Evolutionary conservation across 345 rosid species (phyloP), one percentile per base, ranked within the genome.

Genomic region (Bruguiera parviflora): DNA sequence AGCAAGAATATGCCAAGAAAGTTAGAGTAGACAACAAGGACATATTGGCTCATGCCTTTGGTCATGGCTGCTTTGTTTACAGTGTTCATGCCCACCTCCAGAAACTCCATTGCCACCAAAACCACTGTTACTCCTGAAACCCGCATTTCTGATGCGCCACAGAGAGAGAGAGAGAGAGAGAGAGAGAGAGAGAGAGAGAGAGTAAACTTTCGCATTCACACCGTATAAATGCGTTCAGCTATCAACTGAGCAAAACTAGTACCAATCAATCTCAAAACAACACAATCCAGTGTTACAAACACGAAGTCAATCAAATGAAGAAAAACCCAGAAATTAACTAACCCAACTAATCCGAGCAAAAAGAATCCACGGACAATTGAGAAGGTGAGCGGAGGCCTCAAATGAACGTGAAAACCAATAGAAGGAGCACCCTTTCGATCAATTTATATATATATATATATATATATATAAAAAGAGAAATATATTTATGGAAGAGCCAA

Each of bases 311-410:
- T 31, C 35, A 29, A 69, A 61, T 16, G 24, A 61, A 55, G 56
- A 58, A 19, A 61, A 37, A 43, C 59, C 53, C 53, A 28, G 37
- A 58, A 24, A 61, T 46, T 21, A 39, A 10, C 13, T 2, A 2
- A 84, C 88, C 89, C 89, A 47, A 84, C 66, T 49, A 86, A 64
- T 55, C 89, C 88, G 52, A 84, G 86, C 70, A 82, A 58, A 81
- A 86, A 82, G 77, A 84, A 77, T 55, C 80, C 78, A 46, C 78
- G 69, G 31, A 82, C 59, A 58, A 83, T 72, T 4, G 81, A 29
- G 65, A 71, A 73, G 56, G 81, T 77, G 53, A 86, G 80, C 0
- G 79, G 79, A 76, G 94, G 91, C 63, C 79, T 82, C 75, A 21
- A 43, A 28, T 20, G 22, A 60, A 59, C 3, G 22, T 22, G 10